Evolutionary conservation across 1,284 basidiomycete genomes (phyloP), one percentile per base, ranked within the genome.

Genomic region (Leccinum ponderosum): DNA sequence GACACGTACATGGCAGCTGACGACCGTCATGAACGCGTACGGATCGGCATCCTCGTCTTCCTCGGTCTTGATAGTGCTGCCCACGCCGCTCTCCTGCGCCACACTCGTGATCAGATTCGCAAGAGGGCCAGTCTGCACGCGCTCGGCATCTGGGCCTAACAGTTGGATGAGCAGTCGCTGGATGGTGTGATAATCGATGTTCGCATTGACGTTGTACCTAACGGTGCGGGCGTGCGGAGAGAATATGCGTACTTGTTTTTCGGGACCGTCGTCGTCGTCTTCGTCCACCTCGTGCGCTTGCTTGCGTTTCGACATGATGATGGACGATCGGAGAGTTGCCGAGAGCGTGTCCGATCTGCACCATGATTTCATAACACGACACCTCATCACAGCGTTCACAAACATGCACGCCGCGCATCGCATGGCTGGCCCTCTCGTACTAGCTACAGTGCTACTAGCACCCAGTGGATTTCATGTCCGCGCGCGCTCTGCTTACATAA

Each of bases 11-110:
- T 87, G 84, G 78, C 95, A 82, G 70, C 95, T 94, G 15, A 97
- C 71, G 44, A 91, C 90, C 3, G 91, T 94, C 56, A 97, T 76
- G 58, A 95, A 78, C 1, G 93, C 93, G 70, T 89, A 94, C 15
- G 95, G 94, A 78, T 96, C 94, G 66, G 69, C 59, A 1, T 89
- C 91, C 69, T 94, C 92, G 57, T 84, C 83, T 8, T 94, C 95
- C 70, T 97, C 94, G 15, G 91, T 94, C 78, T 97, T 97, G 70
- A 97, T 88, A 1, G 93, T 94, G 31, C 91, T 91, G n/a, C 95
- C 95, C 7, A 94, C 84, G 0, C 71, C 72, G 33, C 57, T 70
- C 57, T 71, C 63, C 3, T 85, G 81, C 1, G 89, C 86, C 66
- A 91, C 89, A 1, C 80, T 77, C 17, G 95, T 76, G 15, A 97